These are phyloP conservation scores for Nosema muscidifuracis DNA, from an alignment of 371 early-diverging fungal genomes.

Conservation along the genomic window DNA sequence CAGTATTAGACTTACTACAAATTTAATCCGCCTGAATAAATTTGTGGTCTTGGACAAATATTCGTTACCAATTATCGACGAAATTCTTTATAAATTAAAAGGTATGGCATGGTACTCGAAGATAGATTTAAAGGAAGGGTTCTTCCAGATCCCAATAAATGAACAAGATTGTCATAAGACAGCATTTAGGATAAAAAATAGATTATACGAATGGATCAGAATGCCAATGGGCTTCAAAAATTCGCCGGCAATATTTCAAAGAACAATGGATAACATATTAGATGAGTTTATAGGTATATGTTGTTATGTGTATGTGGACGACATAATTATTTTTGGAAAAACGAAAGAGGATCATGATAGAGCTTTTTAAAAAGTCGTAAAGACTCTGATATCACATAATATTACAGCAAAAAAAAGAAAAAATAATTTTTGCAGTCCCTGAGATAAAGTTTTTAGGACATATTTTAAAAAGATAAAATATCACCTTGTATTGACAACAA, in stretches of 20 bases:
- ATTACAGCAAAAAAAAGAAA: conserved; percentile 3
- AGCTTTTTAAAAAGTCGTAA: conserved; percentile 1
- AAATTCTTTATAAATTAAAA: conserved; percentile 16
- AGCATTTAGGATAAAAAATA: conserved; percentile 35
- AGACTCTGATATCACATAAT: neutral
- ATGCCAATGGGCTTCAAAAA: conserved; percentile 49
- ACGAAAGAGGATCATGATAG: conserved; percentile 36
- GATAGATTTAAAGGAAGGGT: conserved; percentile 47
- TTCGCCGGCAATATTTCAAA: conserved; percentile 41
- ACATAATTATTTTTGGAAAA: conserved; percentile 12
- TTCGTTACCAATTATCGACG: conserved; percentile 26
- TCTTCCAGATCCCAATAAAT: conserved; percentile 27
- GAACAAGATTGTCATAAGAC: conserved; percentile 34
- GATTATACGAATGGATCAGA: conserved; percentile 38
- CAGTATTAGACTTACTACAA: conserved; percentile 21
- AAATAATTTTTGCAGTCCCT: neutral
- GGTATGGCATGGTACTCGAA: conserved; percentile 18
- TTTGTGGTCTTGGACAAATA: conserved; percentile 11
- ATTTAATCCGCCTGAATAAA: conserved; percentile 39
- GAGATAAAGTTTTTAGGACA: conserved; percentile 43
- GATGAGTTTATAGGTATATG: conserved; percentile 13
- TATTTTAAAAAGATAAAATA: neutral
- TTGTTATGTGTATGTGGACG: conserved; percentile 37
- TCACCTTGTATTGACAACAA: neutral
- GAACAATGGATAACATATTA: conserved; percentile 18